phyloP scores from a whole-genome alignment of 2,329 filamentous ascomycete species.

The Hypoxylon sp. region DNA sequence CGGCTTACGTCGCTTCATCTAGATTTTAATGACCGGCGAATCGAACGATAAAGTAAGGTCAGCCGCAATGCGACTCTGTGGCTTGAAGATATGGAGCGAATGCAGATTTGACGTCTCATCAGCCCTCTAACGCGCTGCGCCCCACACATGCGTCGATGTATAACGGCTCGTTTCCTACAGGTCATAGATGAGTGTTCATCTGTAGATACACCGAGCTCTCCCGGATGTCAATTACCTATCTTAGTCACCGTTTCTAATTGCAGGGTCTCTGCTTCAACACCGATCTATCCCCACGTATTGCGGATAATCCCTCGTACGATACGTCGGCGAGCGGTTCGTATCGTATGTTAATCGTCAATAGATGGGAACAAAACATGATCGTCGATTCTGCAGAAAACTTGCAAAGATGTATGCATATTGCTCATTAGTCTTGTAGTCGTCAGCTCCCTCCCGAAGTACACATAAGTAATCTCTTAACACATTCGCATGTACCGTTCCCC shows the following conservation, averaged over 20 bases:
- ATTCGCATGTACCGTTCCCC: conserved; percentile 24
- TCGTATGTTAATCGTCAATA: conserved; percentile 1
- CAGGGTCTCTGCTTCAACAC: conserved; percentile 10
- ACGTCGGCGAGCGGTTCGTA: conserved; percentile 8
- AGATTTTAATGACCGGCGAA: conserved; percentile 32
- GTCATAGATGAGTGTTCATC: conserved; percentile 2
- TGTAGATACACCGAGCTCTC: conserved; percentile 27
- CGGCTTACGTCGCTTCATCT: conserved; percentile 23
- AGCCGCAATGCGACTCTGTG: conserved; percentile 44
- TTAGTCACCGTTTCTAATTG: conserved; percentile 4
- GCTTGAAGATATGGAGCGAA: conserved; percentile 18
- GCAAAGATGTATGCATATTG: conserved; percentile 6
- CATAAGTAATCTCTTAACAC: conserved; percentile 16
- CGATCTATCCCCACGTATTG: conserved; percentile 7
- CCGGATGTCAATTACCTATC: conserved; percentile 5
- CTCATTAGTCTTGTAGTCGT: conserved; percentile 25
- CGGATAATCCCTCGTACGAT: conserved; percentile 5
- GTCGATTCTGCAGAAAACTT: conserved; percentile 5
- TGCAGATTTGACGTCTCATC: conserved; percentile 35
- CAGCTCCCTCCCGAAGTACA: conserved; percentile 18
- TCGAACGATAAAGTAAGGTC: conserved; percentile 29
- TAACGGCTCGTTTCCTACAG: conserved; percentile 26
- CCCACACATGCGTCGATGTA: conserved; percentile 13
- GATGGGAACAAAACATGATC: conserved; percentile 2
- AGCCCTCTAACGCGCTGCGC: conserved; percentile 24